Base-by-base conservation (phyloP, 106 monocot genomes). In the Dioscorea alata region DNA sequence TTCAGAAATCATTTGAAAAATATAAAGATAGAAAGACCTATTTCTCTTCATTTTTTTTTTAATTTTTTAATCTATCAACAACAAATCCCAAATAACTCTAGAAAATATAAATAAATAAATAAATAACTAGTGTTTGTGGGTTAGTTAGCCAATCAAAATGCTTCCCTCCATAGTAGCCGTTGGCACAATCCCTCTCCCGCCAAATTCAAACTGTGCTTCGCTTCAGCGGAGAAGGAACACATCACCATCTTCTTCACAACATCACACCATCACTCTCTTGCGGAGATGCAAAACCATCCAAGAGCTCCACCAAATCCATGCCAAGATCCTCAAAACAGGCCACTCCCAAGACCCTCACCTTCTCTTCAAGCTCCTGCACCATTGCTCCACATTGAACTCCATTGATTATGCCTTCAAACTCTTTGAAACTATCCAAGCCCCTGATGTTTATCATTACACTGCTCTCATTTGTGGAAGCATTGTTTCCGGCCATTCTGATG, bases 391-490 rank as follows among this genome's bases (percentile, higher is more conserved):
- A 25, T 24, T 73, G 50, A 50, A 67, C 0, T 68, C 77, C 49
- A 18, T 59, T 8, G 66, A 71, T n/a, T 77, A 78, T 53, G 81
- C 78, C 22, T 10, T 54, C 33, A 15, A 33, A 4, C 72, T 88
- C 61, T 88, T 88, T 64, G 69, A 33, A 0, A 35, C 50, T 16
- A 78, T 88, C 68, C 42, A 60, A 33, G 25, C 18, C 48, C 74
- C 77, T 0, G 78, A 81, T 33, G 69, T 84, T 35, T 88, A 83
- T 57, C 87, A 81, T 77, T 81, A 75, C 72, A 84, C 83, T 0
- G 75, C 87, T 20, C 71, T 88, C 31, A 75, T 88, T 13, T 61
- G 48, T 2, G 67, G 74, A 3, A 58, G 14, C 16, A 31, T 77
- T 4, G 21, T 63, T 15, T 22, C 1, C 4, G 68, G 72, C 49